Percentiles rank a stretch among this genome's conserved stretches.
These are phyloP conservation scores for Mucor lusitanicus DNA, from an alignment of 371 early-diverging fungal species.

Conservation along the genomic window DNA sequence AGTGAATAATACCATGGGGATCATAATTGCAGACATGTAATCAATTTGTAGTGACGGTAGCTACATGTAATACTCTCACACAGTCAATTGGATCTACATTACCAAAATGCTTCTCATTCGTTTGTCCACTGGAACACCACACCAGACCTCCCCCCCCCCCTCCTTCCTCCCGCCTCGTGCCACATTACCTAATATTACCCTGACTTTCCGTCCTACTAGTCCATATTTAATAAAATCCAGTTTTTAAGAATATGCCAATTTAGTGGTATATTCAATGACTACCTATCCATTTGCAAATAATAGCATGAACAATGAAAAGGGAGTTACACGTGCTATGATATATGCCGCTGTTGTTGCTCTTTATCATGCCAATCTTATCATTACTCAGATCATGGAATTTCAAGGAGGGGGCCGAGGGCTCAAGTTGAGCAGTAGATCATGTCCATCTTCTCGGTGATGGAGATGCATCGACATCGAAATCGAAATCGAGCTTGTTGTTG, in stretches of 20 bases:
- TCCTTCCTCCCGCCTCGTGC: not conserved
- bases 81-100: not conserved
- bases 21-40: no score
- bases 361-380: not conserved
- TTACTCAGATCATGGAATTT: not conserved
- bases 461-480: not conserved
- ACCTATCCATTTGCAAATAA: not conserved
- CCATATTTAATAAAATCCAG: not conserved
- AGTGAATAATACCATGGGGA: no score
- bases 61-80: no score
- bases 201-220: not conserved
- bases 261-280: not conserved
- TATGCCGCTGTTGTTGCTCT: not conserved
- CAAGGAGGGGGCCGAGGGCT: not conserved
- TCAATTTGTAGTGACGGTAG: no score
- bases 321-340: not conserved
- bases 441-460: not conserved
- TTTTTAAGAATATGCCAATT: not conserved
- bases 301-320: not conserved
- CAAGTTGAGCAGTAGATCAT: no score
- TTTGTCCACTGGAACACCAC: no score
- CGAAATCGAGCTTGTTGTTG: not conserved
- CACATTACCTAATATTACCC: not conserved
- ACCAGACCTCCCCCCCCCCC: no score
- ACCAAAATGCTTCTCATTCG: not conserved